Evolutionary conservation across 1,139 yeast species (phyloP).

Genomic region (Scheffersomyces segobiensis): DNA sequence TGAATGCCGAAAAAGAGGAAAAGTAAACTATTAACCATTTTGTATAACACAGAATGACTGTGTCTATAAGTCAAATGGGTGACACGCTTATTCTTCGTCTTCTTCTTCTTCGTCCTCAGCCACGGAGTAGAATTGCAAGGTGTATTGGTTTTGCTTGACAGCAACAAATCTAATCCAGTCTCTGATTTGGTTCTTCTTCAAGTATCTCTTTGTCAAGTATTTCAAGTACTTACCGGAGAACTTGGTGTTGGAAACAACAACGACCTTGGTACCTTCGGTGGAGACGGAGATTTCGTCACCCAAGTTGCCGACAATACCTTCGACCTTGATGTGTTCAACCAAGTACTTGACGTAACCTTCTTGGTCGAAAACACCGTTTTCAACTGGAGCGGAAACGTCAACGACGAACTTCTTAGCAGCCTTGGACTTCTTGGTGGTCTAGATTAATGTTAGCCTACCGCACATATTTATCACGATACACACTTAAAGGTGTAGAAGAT

Average conservation of each 20-base stretch:
- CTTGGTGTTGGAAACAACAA: slow-evolving; percentile 87
- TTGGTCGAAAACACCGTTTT: slow-evolving; percentile 97
- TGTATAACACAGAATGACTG: not conserved
- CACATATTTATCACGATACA: slow-evolving; percentile 40
- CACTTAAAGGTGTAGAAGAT: slow-evolving; percentile 27
- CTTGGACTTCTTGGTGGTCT: slow-evolving; percentile 80
- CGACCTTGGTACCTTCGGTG: slow-evolving; percentile 81
- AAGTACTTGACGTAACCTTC: slow-evolving; percentile 97
- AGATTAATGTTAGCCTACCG: slow-evolving; percentile 58
- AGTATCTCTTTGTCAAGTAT: slow-evolving; percentile 99
- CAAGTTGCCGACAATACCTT: slow-evolving; percentile 93
- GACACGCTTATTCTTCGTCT: slow-evolving; percentile 45
- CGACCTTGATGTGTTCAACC: slow-evolving; percentile 99
- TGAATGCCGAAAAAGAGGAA: slow-evolving; percentile 3
- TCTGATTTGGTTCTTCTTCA: slow-evolving; percentile 99
- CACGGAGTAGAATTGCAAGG: slow-evolving; percentile 99
- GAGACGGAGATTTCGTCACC: slow-evolving; percentile 92
- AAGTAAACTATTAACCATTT: slow-evolving; percentile 7
- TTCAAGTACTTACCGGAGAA: slow-evolving; percentile 99
- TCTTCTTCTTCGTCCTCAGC: slow-evolving; percentile 95
- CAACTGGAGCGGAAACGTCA: slow-evolving; percentile 97
- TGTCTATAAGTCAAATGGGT: not conserved
- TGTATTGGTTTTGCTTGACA: slow-evolving; percentile 93
- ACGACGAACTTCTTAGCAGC: slow-evolving; percentile 90
- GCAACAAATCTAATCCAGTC: slow-evolving; percentile 99